phyloP scores from a whole-genome alignment of 164 flowering plant genomes.

The Vitis amurensis region DNA sequence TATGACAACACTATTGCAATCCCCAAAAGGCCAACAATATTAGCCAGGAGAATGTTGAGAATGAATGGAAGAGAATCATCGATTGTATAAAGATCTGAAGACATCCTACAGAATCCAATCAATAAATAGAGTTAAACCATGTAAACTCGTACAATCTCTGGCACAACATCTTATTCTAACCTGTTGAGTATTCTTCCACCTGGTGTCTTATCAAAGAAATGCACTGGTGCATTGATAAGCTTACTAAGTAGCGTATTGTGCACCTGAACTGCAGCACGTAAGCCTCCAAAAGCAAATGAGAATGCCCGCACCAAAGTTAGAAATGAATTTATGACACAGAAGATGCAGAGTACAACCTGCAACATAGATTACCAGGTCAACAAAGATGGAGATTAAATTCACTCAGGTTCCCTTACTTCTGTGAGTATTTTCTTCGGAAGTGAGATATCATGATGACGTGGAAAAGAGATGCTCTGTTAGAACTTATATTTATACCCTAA shows the following conservation, averaged over 20 bases:
- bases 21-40: conserved; percentile 81
- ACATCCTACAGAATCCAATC: conserved; percentile 54
- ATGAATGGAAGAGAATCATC: conserved; percentile 98
- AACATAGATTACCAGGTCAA: conserved; percentile 14
- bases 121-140: neutral
- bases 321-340: conserved; percentile 65
- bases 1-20: conserved; percentile 75
- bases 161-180: conserved; percentile 27
- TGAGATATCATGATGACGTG: neutral
- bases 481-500: too few species aligned
- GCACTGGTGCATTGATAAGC: conserved; percentile 68
- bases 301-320: conserved; percentile 85
- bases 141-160: neutral
- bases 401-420: neutral
- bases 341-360: conserved; percentile 70
- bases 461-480: neutral
- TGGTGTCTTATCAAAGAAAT: conserved; percentile 91
- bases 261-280: conserved; percentile 80
- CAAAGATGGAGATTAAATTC: neutral
- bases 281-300: conserved; percentile 93
- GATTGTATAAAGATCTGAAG: conserved; percentile 92
- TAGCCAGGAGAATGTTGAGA: conserved; percentile 91
- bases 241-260: conserved; percentile 61
- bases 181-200: conserved; percentile 94
- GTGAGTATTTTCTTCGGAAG: neutral